A percentile compares a stretch with the other conserved stretches of the same genome.
These are phyloP conservation scores for Apiospora saccharicola DNA, from an alignment of 2,329 filamentous ascomycete genomes.

Conservation along the genomic window DNA sequence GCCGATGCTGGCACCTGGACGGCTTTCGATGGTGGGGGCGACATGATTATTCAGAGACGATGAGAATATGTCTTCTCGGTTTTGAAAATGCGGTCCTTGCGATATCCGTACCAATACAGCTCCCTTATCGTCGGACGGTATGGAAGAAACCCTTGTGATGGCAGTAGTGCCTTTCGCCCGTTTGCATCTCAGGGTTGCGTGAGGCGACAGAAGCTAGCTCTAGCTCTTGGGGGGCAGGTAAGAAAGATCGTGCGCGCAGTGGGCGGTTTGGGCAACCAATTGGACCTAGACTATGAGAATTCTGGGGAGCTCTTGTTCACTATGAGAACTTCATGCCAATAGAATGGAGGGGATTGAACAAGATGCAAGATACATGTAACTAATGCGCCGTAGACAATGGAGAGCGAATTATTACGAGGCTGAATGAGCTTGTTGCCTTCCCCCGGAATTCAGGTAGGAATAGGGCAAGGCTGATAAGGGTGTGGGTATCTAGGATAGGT, in stretches of 20 bases:
- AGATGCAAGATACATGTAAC: background rate
- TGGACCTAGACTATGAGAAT: background rate
- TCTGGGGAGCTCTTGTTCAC: background rate
- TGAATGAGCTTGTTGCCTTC: constrained; percentile 15
- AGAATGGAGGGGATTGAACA: background rate
- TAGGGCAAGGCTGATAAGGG: constrained; percentile 15
- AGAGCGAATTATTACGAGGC: background rate
- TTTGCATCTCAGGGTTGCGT: background rate
- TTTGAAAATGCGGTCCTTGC: background rate
- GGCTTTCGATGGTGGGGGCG: constrained; percentile 55
- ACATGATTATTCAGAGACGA: constrained; percentile 45
- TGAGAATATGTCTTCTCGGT: background rate
- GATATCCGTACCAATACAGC: background rate
- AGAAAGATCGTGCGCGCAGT: constrained; percentile 4
- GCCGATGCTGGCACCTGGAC: constrained; percentile 68
- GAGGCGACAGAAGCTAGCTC: constrained; percentile 4
- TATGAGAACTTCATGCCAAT: background rate
- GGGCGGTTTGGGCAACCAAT: background rate
- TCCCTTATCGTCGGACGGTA: background rate
- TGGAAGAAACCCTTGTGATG: background rate
- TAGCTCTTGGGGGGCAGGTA: constrained; percentile 1
- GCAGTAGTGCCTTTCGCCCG: background rate
- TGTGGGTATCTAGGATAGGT: background rate
- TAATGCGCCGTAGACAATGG: background rate
- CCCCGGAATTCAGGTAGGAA: constrained; percentile 7